Percentiles rank a stretch among this genome's conserved stretches.
These are phyloP conservation scores for Phaeosphaeriaceae sp. DNA, from an alignment of 2,329 filamentous ascomycete genomes.

Conservation along the genomic window DNA sequence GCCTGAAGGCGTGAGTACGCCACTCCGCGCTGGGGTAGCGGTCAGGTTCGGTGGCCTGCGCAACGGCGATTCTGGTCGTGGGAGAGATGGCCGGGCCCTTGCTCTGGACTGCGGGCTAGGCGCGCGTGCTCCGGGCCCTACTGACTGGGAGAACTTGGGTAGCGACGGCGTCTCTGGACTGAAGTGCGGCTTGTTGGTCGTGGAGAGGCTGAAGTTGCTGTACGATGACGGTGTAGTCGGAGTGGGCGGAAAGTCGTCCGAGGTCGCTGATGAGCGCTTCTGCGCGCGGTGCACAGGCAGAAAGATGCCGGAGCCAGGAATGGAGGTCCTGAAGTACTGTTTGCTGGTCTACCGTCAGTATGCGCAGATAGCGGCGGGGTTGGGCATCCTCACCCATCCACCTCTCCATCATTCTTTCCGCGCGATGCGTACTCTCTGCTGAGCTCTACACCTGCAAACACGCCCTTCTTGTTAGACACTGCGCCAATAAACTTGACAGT, in stretches of 20 bases:
- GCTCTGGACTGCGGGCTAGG: slow-evolving; percentile 75
- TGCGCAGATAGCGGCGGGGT: not conserved
- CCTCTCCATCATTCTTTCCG: slow-evolving; percentile 96
- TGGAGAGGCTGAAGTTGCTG: slow-evolving; percentile 62
- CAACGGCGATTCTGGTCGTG: slow-evolving; percentile 85
- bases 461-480: slow-evolving; percentile 87
- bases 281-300: slow-evolving; percentile 82
- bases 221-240: slow-evolving; percentile 71
- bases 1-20: slow-evolving; percentile 61
- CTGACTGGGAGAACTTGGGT: slow-evolving; percentile 86
- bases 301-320: slow-evolving; percentile 89
- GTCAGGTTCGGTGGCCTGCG: slow-evolving; percentile 60
- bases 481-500: slow-evolving; percentile 86
- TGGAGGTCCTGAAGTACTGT: slow-evolving; percentile 80
- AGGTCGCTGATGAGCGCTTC: slow-evolving; percentile 67
- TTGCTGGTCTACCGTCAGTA: slow-evolving; percentile 47
- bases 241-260: slow-evolving; percentile 67
- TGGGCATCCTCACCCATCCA: slow-evolving; percentile 75
- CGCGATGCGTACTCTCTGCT: slow-evolving; percentile 77
- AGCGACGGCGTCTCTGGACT: slow-evolving; percentile 63
- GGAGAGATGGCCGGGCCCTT: slow-evolving; percentile 76
- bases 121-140: slow-evolving; percentile 74
- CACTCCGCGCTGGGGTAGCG: slow-evolving; percentile 59
- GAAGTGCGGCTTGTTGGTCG: slow-evolving; percentile 54
- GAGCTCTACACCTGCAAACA: slow-evolving; percentile 92